Base-by-base conservation (phyloP, 306 rosid species). In the Malus fusca region DNA sequence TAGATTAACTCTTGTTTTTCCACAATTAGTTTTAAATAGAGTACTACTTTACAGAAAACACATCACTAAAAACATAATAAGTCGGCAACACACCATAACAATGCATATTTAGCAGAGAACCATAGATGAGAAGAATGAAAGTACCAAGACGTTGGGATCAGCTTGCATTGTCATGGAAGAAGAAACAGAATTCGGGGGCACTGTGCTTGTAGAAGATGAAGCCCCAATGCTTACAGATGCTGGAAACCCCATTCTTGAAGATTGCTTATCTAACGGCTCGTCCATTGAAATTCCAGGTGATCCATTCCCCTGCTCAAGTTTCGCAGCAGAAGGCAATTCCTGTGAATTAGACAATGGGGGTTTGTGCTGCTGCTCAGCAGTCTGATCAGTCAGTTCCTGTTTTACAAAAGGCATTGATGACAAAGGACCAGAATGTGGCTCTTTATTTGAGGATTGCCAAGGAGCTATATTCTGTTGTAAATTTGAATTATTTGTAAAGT, bases 321-420 rank as follows among this genome's bases (percentile, higher is more conserved):
- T 90, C 31, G 83, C 81, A 48, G 88, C 64, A 83, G 88, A 85
- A 79, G 93, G 85, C 80, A 86, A 78, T 35, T 88, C 92, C 37
- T 88, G 95, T 60, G 85, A 72, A 79, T 82, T 85, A 67, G 92
- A 71, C 43, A 82, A 72, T 68, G 77, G 81, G 61, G 82, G 80
- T 82, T 87, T 93, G 61, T 83, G 88, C 75, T 87, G 92, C 85
- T 84, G 92, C 89, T 91, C 97, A 48, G 84, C 71, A 82, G 83
- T 82, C 79, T 85, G 89, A 73, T 90, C 93, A 75, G 51, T 48
- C 8, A 84, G 89, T 83, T 94, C 96, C 82, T 87, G 90, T 81
- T 90, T 90, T 23, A 87, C 86, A 80, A 82, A 88, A 66, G 82
- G 56, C 75, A 62, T 78, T 48, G 92, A 87, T 72, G 92, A 81